Evolutionary conservation across 257 asterid species (phyloP), one percentile per base, ranked within the genome.

Genomic region (Leonotis leonurus): DNA sequence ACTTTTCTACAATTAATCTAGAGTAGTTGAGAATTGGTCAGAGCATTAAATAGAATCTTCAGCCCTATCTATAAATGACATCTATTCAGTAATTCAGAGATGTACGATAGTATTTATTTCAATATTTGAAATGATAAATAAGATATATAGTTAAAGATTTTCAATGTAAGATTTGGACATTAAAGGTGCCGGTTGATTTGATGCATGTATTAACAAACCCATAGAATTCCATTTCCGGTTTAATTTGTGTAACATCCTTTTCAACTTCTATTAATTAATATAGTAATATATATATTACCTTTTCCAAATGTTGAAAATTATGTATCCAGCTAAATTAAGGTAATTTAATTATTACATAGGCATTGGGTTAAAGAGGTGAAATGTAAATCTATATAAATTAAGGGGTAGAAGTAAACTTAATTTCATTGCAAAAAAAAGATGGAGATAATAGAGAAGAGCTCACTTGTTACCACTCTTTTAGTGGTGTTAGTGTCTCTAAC

Each of bases 401-500:
- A 64, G 56, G 64, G 71, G 25, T 3, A 1, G 12, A 32, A 20
- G 41, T 36, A 24, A 20, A 26, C 13, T 7, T 9, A 56, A 26
- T 18, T 56, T 13, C 56, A 64, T 25, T 26, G 12, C 62, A 70
- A 63, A 10, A 55, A 45, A 70, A 70, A 10, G n/a, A 70, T 70
- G 74, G 70, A 52, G 61, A 55, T 41, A 39, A 17, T 20, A 60
- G 9, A 18, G n/a, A 60, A 10, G 36, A 54, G 44, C 35, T 62
- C 70, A 44, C 46, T 62, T 33, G 2, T 22, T 10, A 27, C 70
- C 70, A 62, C 55, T 55, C 54, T 70, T 63, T 30, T 62, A 11
- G 70, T 70, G 75, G 65, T 63, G 17, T 62, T 70, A 44, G 54
- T 70, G 17, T 62, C 61, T 22, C 65, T 70, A 16, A 25, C 35